Percentiles rank a stretch among this genome's conserved stretches.
These are phyloP conservation scores for Athelia sp. DNA, from an alignment of 1,284 basidiomycete species.

Conservation along the genomic window DNA sequence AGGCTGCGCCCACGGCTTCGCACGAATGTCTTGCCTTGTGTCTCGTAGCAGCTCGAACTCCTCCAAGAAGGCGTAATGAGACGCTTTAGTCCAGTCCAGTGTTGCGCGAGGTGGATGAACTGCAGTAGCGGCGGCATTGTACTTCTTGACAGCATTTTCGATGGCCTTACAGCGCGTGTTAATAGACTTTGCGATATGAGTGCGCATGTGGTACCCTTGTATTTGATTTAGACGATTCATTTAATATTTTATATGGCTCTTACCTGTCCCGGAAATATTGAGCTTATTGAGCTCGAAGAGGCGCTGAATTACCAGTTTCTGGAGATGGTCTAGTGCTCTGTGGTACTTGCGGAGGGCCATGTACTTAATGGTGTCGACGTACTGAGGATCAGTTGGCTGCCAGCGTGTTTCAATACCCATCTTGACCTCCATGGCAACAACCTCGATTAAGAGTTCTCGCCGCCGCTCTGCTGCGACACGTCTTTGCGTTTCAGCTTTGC, in stretches of 20 bases:
- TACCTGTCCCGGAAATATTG: constrained; percentile 21
- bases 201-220: constrained; percentile 12
- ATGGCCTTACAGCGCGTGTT: constrained; percentile 11
- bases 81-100: constrained; percentile 9
- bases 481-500: background rate
- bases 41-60: constrained; percentile 15
- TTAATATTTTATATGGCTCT: background rate
- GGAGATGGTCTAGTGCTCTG: constrained; percentile 18
- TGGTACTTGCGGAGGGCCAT: constrained; percentile 16
- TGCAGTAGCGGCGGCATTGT: constrained; percentile 11
- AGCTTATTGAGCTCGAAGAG: constrained; percentile 27
- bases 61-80: constrained; percentile 12
- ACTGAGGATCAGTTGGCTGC: constrained; percentile 12
- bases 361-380: constrained; percentile 9
- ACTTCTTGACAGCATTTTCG: constrained; percentile 10
- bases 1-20: constrained; percentile 11
- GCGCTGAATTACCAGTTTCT: constrained; percentile 22
- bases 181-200: constrained; percentile 16
- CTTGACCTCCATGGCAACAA: constrained; percentile 14
- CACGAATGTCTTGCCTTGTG: constrained; percentile 7
- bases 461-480: background rate
- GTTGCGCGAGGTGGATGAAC: constrained; percentile 11
- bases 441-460: constrained; percentile 4
- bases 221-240: background rate
- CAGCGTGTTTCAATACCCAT: constrained; percentile 16